phyloP scores from a whole-genome alignment of 1,284 basidiomycete species.

The Rhodotorula glutinis region DNA sequence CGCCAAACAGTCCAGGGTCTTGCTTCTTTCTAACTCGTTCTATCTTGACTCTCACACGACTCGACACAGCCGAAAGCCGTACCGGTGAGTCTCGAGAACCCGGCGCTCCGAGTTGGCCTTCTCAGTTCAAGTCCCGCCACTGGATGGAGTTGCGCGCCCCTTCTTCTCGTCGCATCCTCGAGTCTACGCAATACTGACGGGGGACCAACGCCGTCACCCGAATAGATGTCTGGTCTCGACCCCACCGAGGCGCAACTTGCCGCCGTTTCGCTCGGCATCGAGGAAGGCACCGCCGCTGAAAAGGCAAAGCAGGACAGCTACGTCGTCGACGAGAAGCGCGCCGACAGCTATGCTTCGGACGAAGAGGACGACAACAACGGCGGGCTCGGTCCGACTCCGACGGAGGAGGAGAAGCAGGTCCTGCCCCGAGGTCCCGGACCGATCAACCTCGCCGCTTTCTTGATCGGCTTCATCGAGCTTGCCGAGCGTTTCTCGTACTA shows the following conservation, averaged over 20 bases:
- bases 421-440: constrained; percentile 23
- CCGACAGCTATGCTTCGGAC: not conserved
- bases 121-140: no score
- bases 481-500: constrained; percentile 73
- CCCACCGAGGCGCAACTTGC: constrained; percentile 9
- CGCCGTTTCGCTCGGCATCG: not conserved
- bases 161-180: no score
- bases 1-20: no score
- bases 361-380: not conserved
- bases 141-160: no score
- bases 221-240: constrained; percentile 17
- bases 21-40: no score
- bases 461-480: constrained; percentile 50
- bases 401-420: constrained; percentile 11
- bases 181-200: no score
- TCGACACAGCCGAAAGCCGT: no score
- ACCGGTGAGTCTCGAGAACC: no score
- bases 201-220: no score
- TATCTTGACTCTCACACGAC: no score
- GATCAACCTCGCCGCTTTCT: constrained; percentile 22
- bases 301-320: constrained; percentile 7
- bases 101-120: no score
- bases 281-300: not conserved
- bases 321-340: constrained; percentile 13
- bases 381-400: constrained; percentile 4